Percentiles rank a stretch among this genome's conserved stretches.
phyloP scores from a whole-genome alignment of 768 basidiomycete species.

The Cytidiella melzeri region DNA sequence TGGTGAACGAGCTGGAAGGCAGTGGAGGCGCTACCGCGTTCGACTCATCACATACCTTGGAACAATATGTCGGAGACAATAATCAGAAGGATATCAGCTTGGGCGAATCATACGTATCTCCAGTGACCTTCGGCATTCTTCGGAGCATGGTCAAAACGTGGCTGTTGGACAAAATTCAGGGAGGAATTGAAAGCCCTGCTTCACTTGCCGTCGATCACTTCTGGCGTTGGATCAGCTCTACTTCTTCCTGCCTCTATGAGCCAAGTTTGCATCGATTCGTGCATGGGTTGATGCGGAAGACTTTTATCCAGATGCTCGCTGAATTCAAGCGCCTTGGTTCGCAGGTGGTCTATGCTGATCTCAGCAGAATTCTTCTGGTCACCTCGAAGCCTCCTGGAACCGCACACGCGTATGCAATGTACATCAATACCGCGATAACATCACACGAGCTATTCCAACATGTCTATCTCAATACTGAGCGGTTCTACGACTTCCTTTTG shows the following conservation, averaged over 20 bases:
- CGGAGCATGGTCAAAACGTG: conserved; percentile 86
- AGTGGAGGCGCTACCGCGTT: conserved; percentile 91
- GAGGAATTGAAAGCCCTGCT: conserved; percentile 59
- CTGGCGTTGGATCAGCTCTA: conserved; percentile 95
- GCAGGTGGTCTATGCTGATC: conserved; percentile 89
- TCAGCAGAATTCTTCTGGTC: conserved; percentile 82
- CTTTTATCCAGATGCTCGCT: conserved; percentile 92
- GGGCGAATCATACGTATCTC: conserved; percentile 85
- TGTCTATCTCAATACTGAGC: conserved; percentile 76
- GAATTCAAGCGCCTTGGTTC: conserved; percentile 96
- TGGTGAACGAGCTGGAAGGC: conserved; percentile 97
- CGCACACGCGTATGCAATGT: conserved; percentile 92
- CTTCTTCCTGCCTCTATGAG: conserved; percentile 82
- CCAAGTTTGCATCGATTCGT: conserved; percentile 90
- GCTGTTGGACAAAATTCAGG: conserved; percentile 81
- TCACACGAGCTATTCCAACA: conserved; percentile 95
- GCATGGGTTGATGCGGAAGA: conserved; percentile 95
- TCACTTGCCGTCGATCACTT: conserved; percentile 83
- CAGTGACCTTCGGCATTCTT: conserved; percentile 78
- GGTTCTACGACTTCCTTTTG: conserved; percentile 89
- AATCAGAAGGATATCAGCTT: conserved; percentile 64
- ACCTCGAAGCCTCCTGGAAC: conserved; percentile 96
- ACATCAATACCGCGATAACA: conserved; percentile 89
- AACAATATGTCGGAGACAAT: conserved; percentile 78
- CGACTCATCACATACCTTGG: conserved; percentile 87